Percentiles rank a stretch among this genome's conserved stretches.
Conservation (phyloP, 2,329 filamentous ascomycete genomes). For the Eurotiales sp. region DNA sequence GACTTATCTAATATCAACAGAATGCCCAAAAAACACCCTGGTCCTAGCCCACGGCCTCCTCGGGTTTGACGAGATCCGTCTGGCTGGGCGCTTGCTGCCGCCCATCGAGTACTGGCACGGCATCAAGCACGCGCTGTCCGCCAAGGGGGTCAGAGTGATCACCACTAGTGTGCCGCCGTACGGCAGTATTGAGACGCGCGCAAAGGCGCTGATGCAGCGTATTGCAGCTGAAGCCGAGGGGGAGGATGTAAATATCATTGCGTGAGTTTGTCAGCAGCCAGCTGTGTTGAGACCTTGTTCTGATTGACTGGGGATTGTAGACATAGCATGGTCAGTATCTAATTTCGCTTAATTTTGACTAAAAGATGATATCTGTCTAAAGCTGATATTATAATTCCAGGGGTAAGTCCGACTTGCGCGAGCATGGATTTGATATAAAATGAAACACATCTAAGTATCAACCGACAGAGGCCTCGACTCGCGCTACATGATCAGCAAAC, state of each 20-base stretch:
- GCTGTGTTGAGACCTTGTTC: not conserved
- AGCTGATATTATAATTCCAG: no score
- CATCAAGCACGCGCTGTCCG: constrained; percentile 55
- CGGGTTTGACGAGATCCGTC: constrained; percentile 60
- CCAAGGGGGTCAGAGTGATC: constrained; percentile 58
- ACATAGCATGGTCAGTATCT: constrained; percentile 47
- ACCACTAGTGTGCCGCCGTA: constrained; percentile 58
- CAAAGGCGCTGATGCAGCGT: constrained; percentile 49
- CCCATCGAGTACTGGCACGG: constrained; percentile 63
- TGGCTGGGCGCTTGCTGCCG: constrained; percentile 52
- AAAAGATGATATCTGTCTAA: no score
- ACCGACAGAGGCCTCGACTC: constrained; percentile 60
- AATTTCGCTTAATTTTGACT: not conserved
- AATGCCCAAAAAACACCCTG: constrained; percentile 53
- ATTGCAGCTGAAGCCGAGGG: constrained; percentile 53
- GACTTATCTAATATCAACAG: no score
- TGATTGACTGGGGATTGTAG: constrained; percentile 20
- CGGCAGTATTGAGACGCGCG: constrained; percentile 57
- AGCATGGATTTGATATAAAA: no score
- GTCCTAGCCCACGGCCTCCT: constrained; percentile 63
- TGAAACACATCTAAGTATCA: constrained; percentile 8
- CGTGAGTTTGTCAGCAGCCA: constrained; percentile 41
- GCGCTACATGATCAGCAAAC: constrained; percentile 60
- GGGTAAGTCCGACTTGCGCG: no score
- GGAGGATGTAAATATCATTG: constrained; percentile 62